Percentiles rank a stretch among this genome's conserved stretches.
phyloP scores from a whole-genome alignment of 805 yeast genomes.

The Clavispora asparagi region DNA sequence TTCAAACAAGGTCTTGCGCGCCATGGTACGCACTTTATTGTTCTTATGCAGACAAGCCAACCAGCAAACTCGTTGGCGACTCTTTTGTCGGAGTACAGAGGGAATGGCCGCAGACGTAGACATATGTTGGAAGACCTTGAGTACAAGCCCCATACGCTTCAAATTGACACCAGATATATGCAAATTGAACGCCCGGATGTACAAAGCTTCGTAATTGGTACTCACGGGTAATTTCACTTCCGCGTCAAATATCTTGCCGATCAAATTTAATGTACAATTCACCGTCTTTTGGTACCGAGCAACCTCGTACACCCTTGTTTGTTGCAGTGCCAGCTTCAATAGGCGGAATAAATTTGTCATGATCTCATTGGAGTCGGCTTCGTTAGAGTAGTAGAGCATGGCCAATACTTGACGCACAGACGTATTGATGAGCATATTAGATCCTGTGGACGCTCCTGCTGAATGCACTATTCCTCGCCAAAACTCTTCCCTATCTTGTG shows the following conservation, averaged over 20 bases:
- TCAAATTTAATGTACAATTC: slow-evolving; percentile 20
- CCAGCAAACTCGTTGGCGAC: slow-evolving; percentile 18
- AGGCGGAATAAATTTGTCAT: background rate
- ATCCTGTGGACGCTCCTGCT: slow-evolving; percentile 52
- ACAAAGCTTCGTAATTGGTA: slow-evolving; percentile 31
- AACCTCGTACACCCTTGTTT: background rate
- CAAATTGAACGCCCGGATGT: slow-evolving; percentile 48
- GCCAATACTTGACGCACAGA: slow-evolving; percentile 30
- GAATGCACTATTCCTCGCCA: slow-evolving; percentile 54
- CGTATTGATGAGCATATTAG: slow-evolving; percentile 38
- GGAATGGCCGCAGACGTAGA: slow-evolving; percentile 5
- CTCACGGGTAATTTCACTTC: slow-evolving; percentile 24
- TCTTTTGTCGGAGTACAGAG: slow-evolving; percentile 8
- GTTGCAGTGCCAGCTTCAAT: background rate
- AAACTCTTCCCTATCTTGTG: slow-evolving; percentile 26
- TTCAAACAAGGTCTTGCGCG: slow-evolving; percentile 41
- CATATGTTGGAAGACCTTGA: slow-evolving; percentile 42
- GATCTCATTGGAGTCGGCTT: background rate
- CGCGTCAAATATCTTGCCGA: slow-evolving; percentile 38
- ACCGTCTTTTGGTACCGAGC: slow-evolving; percentile 15
- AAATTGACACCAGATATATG: slow-evolving; percentile 46
- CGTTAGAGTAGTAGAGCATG: background rate
- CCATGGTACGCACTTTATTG: slow-evolving; percentile 27
- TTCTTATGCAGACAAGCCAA: slow-evolving; percentile 26
- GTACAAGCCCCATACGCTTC: slow-evolving; percentile 32